A percentile compares a stretch with the other conserved stretches of the same genome.
These are phyloP conservation scores for Arachnomyces sp. DNA, from an alignment of 2,329 filamentous ascomycete genomes.

Conservation along the genomic window DNA sequence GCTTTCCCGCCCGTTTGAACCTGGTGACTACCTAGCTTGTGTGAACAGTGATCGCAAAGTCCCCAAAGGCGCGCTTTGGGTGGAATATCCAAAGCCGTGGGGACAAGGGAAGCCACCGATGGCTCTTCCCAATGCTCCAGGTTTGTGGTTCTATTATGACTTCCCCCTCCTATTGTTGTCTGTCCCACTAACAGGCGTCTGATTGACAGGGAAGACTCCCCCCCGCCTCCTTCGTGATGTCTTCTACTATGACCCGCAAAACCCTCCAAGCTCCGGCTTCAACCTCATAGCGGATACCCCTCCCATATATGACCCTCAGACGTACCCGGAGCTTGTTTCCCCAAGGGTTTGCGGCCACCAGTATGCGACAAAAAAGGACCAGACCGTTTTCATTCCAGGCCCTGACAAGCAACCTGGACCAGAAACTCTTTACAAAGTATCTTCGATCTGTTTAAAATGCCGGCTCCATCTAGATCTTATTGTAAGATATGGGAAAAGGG, in stretches of 20 bases:
- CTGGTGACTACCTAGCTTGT: too few relatives aligned
- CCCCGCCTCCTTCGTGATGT: constrained; percentile 43
- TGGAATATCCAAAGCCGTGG: too few relatives aligned
- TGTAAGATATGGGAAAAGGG: constrained; percentile 44
- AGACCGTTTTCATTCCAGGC: constrained; percentile 40
- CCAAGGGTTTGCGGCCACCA: constrained; percentile 50
- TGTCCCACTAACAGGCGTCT: background rate
- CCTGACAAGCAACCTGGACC: constrained; percentile 31
- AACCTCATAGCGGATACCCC: constrained; percentile 54
- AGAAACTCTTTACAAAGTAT: constrained; percentile 46
- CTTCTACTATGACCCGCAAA: constrained; percentile 36
- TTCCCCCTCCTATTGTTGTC: background rate
- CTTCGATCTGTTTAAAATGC: constrained; percentile 55
- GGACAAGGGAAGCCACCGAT: background rate
- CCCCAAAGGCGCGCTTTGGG: too few relatives aligned
- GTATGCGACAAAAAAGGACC: constrained; percentile 50
- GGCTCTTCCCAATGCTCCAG: background rate
- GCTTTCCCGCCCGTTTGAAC: too few relatives aligned
- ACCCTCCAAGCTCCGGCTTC: constrained; percentile 36
- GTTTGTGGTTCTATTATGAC: background rate
- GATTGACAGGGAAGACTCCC: constrained; percentile 41
- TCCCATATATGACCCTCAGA: constrained; percentile 32
- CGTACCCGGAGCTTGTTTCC: constrained; percentile 28
- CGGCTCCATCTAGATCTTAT: constrained; percentile 54
- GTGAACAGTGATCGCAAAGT: too few relatives aligned